Base-by-base conservation (phyloP, 495 filamentous ascomycete species). In the Sporormia fimetaria region DNA sequence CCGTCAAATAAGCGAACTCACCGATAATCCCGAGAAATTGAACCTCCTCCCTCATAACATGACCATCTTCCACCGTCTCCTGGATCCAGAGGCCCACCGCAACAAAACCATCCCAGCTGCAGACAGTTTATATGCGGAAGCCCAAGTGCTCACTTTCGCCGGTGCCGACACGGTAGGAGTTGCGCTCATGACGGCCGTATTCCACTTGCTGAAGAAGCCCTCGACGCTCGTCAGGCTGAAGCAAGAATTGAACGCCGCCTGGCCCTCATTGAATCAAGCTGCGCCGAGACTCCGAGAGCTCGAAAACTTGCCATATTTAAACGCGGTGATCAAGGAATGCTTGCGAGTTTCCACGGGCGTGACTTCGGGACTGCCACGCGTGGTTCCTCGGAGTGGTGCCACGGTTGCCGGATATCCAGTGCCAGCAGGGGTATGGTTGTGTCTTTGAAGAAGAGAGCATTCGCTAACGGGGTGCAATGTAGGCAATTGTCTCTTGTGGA, bases 141-240 rank as follows among this genome's bases (percentile, higher is more conserved):
- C 59, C 2, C 47, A 54, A 34, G 43, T 57, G 1, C 38, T 67
- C 29, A 34, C 69, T 14, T 63, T 65, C 44, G 67, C 59, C 2
- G 67, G 67, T 4, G 54, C 57, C 4, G 56, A 66, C 36, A 67
- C 67, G 8, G 57, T 61, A 8, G 60, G 44, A 4, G 52, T 55
- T 18, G 52, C 67, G 3, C 44, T 68, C 15, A 52, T 55, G 3
- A 33, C 55, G 2, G 62, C 56, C 1, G 39, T 48, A 6, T 67
- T 51, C 39, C 42, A 67, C 31, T 24, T 69, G 8, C 33, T 67
- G 0, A 44, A 51, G 6, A 44, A 55, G 1, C 60, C 49, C 0
- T 40, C 42, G 3, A 21, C 52, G 4, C 38, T 54, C 15, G 12
- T 47, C 11, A 29, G 34, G 10, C 48, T 68, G 4, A 53, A 60